Evolutionary conservation across 208 protist genomes (phyloP).

Genomic region (Novymonas esmeraldas): DNA sequence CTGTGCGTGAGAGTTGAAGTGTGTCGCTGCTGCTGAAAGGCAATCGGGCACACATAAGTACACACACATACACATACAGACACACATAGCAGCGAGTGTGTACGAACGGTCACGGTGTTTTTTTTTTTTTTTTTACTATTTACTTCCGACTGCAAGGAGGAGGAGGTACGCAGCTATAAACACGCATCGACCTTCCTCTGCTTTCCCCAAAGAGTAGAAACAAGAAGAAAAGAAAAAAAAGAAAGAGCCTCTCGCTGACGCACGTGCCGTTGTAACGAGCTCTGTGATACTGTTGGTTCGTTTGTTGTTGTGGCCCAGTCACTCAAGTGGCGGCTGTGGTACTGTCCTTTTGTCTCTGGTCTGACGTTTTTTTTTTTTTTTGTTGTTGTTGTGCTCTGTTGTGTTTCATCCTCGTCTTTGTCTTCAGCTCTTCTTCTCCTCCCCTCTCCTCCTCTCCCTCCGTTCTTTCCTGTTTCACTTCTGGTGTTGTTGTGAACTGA

Average conservation of each 20-base stretch:
- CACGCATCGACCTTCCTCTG: too few relatives aligned
- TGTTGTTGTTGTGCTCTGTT: not conserved
- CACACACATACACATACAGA: too few relatives aligned
- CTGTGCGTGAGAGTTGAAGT: not conserved
- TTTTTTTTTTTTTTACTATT: not conserved
- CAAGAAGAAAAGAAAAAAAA: too few relatives aligned
- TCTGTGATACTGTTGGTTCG: too few relatives aligned
- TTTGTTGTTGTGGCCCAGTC: not conserved
- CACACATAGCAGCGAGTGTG: too few relatives aligned
- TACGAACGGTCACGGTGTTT: too few relatives aligned
- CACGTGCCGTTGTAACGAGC: too few relatives aligned
- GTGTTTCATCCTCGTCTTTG: too few relatives aligned
- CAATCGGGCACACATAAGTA: not conserved
- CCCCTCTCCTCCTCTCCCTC: not conserved
- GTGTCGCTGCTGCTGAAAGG: not conserved
- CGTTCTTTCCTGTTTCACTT: not conserved
- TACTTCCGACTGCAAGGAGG: too few relatives aligned
- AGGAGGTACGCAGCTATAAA: too few relatives aligned
- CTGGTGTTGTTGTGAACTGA: not conserved
- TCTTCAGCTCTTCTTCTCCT: not conserved
- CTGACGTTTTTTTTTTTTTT: conserved; percentile 4
- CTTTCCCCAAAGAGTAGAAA: too few relatives aligned
- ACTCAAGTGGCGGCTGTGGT: not conserved
- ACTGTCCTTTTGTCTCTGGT: not conserved
- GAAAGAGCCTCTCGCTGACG: too few relatives aligned